phyloP scores from a whole-genome alignment of 805 yeast genomes.

The Blastobotrys muscicola region DNA sequence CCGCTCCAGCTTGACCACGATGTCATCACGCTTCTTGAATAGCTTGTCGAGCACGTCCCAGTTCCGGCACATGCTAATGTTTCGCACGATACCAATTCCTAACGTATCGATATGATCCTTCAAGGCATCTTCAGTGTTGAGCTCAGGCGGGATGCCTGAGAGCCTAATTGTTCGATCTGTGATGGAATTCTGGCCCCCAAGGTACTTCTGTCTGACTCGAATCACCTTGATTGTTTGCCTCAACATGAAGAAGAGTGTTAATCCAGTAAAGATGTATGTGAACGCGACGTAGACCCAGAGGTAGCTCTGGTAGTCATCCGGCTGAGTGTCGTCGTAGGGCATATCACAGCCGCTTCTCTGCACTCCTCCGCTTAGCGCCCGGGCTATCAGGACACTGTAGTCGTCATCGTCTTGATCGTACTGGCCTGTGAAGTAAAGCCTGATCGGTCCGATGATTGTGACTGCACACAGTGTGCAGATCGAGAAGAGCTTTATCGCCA shows the following conservation, averaged over 20 bases:
- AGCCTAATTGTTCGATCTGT: slow-evolving; percentile 86
- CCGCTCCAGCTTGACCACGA: slow-evolving; percentile 52
- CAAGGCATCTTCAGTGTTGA: slow-evolving; percentile 62
- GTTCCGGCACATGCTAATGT: slow-evolving; percentile 73
- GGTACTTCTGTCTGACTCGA: slow-evolving; percentile 62
- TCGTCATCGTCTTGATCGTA: slow-evolving; percentile 42
- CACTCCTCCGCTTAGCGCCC: background rate
- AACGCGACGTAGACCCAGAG: slow-evolving; percentile 82
- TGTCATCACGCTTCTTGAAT: slow-evolving; percentile 45
- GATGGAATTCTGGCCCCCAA: slow-evolving; percentile 79
- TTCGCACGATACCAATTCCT: slow-evolving; percentile 70
- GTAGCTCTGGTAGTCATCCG: slow-evolving; percentile 45
- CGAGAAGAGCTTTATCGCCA: slow-evolving; percentile 64
- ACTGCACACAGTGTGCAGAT: slow-evolving; percentile 62
- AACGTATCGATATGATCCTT: slow-evolving; percentile 67
- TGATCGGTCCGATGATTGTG: slow-evolving; percentile 69
- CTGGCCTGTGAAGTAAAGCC: slow-evolving; percentile 74
- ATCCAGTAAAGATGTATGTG: slow-evolving; percentile 73
- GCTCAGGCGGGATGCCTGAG: slow-evolving; percentile 78
- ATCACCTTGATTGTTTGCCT: slow-evolving; percentile 68
- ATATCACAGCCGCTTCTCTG: background rate
- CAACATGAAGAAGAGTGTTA: slow-evolving; percentile 51
- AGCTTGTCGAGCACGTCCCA: slow-evolving; percentile 70
- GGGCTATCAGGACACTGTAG: background rate
- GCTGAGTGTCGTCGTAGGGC: slow-evolving; percentile 10